phyloP scores from a whole-genome alignment of 345 rosid species.

The Dimocarpus longan region DNA sequence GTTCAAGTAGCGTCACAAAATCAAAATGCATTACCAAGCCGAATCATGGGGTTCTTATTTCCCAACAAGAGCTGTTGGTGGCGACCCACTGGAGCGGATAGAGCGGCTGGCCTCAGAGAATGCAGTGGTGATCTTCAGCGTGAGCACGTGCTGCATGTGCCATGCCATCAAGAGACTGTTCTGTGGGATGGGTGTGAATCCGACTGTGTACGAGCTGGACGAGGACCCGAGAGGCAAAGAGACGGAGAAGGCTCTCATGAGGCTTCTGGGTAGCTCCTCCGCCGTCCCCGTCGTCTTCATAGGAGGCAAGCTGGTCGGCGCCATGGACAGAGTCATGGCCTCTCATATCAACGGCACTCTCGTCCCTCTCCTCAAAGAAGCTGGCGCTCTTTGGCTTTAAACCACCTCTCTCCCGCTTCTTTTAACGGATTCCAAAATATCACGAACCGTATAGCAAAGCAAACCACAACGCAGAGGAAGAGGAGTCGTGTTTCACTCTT shows the following conservation, averaged over 20 bases:
- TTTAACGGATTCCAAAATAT: not conserved
- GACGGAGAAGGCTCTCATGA: constrained; percentile 62
- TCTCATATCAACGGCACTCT: constrained; percentile 92
- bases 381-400: constrained; percentile 95
- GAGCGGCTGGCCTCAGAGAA: constrained; percentile 74
- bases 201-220: constrained; percentile 86
- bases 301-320: constrained; percentile 88
- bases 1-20: no score
- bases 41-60: constrained; percentile 59
- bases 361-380: constrained; percentile 90
- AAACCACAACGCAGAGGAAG: constrained; percentile 34
- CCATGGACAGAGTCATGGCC: constrained; percentile 94
- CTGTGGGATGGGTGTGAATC: constrained; percentile 93
- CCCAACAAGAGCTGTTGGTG: constrained; percentile 21
- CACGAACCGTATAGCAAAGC: constrained; percentile 11
- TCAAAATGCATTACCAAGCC: constrained; percentile 57
- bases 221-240: constrained; percentile 75
- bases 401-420: not conserved
- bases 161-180: constrained; percentile 85
- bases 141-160: constrained; percentile 96
- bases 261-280: constrained; percentile 60
- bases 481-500: constrained; percentile 29
- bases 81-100: constrained; percentile 55
- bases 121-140: constrained; percentile 92
- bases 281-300: constrained; percentile 91